Conservation (phyloP, 1,284 basidiomycete genomes). For the Malassezia caprae region DNA sequence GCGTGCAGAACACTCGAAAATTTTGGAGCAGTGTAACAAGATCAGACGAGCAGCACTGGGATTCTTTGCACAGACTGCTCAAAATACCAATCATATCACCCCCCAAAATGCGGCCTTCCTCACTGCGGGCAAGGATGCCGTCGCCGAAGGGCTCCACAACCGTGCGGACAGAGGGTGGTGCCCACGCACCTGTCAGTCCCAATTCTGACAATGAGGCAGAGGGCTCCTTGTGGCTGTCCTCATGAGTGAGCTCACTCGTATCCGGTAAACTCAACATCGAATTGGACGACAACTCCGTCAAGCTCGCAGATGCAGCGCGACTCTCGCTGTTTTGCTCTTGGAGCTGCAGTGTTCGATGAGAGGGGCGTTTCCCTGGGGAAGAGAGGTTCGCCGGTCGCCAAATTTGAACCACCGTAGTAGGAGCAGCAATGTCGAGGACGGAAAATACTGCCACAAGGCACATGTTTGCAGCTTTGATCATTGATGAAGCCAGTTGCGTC, state of each 20-base stretch:
- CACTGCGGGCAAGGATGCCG: conserved; percentile 49
- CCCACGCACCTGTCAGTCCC: neutral
- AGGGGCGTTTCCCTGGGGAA: neutral
- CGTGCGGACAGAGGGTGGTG: neutral
- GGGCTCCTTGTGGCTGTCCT: neutral
- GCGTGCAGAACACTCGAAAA: conserved; percentile 83
- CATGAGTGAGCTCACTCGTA: neutral
- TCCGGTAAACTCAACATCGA: neutral
- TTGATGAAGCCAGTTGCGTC: neutral
- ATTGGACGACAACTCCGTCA: neutral
- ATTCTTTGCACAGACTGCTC: conserved; percentile 69
- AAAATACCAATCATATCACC: conserved; percentile 78
- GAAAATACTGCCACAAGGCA: neutral
- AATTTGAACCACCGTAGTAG: neutral
- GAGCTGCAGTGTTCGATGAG: neutral
- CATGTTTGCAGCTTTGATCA: neutral
- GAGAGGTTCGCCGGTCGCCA: neutral
- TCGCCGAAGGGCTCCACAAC: neutral
- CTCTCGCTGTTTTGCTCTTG: neutral
- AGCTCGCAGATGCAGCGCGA: neutral
- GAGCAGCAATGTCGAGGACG: neutral
- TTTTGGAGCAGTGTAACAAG: conserved; percentile 69
- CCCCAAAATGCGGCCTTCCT: conserved; percentile 71
- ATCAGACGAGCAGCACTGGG: conserved; percentile 49
- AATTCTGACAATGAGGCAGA: neutral